Evolutionary conservation across 2,329 filamentous ascomycete genomes (phyloP).

Genomic region (Penicillium sp.): DNA sequence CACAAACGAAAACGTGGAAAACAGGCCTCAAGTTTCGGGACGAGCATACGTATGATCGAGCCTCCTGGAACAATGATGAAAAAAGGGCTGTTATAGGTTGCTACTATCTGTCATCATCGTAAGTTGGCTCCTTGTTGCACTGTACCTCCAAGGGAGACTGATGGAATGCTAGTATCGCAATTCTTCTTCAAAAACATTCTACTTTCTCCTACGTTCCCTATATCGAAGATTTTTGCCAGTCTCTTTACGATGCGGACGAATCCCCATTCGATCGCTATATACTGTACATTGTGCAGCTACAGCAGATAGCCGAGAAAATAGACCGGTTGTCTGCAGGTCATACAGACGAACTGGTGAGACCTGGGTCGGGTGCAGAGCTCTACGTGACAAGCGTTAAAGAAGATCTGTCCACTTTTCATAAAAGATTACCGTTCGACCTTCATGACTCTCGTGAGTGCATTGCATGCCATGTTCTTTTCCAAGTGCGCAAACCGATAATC

Average conservation of each 20-base stretch:
- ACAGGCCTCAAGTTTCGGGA: conserved; percentile 18
- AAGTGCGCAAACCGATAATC: conserved; percentile 5
- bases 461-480: not conserved
- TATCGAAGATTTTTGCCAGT: conserved; percentile 39
- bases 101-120: conserved; percentile 46
- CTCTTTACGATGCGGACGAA: conserved; percentile 32
- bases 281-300: conserved; percentile 37
- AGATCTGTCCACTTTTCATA: conserved; percentile 35
- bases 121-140: conserved; percentile 12
- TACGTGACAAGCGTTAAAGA: conserved; percentile 31
- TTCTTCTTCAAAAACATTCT: conserved; percentile 40
- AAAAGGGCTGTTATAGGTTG: conserved; percentile 46
- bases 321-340: conserved; percentile 27
- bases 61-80: conserved; percentile 39
- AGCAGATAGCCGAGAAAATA: conserved; percentile 40
- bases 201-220: conserved; percentile 34
- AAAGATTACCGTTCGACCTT: conserved; percentile 26
- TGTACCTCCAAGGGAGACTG: not conserved
- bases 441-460: conserved; percentile 9
- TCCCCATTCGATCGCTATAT: conserved; percentile 38
- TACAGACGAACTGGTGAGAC: conserved; percentile 10
- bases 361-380: conserved; percentile 26
- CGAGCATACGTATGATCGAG: conserved; percentile 1
- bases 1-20: conserved; percentile 28
- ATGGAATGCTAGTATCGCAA: conserved; percentile 30